Base-by-base conservation (phyloP, 768 basidiomycete species). In the Podaxis rugospora region DNA sequence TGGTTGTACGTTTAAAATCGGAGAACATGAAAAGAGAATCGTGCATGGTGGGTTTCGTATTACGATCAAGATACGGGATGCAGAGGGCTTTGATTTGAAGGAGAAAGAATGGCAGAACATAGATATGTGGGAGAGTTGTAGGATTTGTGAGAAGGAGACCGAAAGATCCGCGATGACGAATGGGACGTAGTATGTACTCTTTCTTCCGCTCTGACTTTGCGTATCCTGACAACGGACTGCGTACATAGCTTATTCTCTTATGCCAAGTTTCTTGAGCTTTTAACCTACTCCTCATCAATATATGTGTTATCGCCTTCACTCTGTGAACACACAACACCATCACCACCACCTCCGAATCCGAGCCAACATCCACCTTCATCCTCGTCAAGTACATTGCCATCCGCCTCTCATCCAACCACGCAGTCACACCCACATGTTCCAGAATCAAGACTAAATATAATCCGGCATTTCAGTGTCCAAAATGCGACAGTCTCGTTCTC, bases 181-280 rank as follows among this genome's bases (percentile, higher is more conserved):
- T 64, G 85, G 80, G 21, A 72, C 83, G 2, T 83, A 75, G 86
- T 86, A 66, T 59, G 85, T 79, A 21, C 5, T 46, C 51, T 59
- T 25, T 21, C 55, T 21, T 27, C n/a, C 51, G 56, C n/a, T 52
- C 21, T 16, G 32, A 47, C 13, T 52, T 52, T 21, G 9, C 51
- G 9, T 25, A 18, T 42, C 5, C 40, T 37, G 50, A 25, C 51
- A 55, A 32, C 61, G 49, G n/a, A 55, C 40, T 44, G 21, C 14
- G 35, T 55, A 56, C 28, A 14, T 51, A 85, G 85, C 57, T 66
- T 86, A 5, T 74, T 79, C 50, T 85, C 85, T 0, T 85, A 80
- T 60, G 81, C 78, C 16, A 87, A 87, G 66, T 86, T 77, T 63
- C 69, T 86, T 14, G 85, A 87, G 67, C 66, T 86, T 3, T 68